These are phyloP conservation scores for Usnea hakonensis DNA, from an alignment of 495 filamentous ascomycete species.

Conservation along the genomic window DNA sequence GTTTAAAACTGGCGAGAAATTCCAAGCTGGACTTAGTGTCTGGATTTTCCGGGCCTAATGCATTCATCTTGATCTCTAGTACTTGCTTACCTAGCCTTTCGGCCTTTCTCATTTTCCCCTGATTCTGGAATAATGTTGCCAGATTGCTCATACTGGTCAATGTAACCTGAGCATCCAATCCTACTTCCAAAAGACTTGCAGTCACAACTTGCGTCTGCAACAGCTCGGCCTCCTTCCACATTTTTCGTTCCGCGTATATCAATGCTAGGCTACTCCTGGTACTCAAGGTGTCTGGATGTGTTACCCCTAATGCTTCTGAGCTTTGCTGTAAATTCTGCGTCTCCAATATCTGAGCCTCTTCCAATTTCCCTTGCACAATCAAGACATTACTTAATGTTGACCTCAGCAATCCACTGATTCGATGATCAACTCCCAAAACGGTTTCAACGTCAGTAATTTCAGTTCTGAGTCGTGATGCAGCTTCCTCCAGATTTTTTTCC, in stretches of 20 bases:
- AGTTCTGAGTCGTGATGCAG: not conserved
- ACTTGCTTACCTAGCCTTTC: not conserved
- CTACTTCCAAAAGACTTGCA: too few relatives aligned
- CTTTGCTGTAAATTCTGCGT: not conserved
- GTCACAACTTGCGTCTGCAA: not conserved
- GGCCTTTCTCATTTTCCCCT: not conserved
- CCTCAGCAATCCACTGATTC: not conserved
- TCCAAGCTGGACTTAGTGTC: not conserved
- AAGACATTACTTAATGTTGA: not conserved
- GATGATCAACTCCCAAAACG: not conserved
- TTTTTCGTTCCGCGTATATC: not conserved
- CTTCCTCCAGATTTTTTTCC: not conserved
- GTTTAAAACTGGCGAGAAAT: not conserved
- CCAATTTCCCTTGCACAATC: not conserved
- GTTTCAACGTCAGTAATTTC: not conserved
- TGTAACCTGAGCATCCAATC: not conserved
- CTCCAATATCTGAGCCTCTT: not conserved
- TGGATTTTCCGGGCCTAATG: not conserved
- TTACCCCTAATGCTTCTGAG: not conserved
- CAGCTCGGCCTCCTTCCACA: not conserved
- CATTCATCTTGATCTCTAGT: not conserved
- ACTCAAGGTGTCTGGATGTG: not conserved
- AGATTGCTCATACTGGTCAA: not conserved
- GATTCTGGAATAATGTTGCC: not conserved
- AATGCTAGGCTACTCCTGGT: not conserved